Evolutionary conservation across 2,329 filamentous ascomycete genomes (phyloP), one percentile per base, ranked within the genome.

Genomic region (Aureobasidium melanogenum): DNA sequence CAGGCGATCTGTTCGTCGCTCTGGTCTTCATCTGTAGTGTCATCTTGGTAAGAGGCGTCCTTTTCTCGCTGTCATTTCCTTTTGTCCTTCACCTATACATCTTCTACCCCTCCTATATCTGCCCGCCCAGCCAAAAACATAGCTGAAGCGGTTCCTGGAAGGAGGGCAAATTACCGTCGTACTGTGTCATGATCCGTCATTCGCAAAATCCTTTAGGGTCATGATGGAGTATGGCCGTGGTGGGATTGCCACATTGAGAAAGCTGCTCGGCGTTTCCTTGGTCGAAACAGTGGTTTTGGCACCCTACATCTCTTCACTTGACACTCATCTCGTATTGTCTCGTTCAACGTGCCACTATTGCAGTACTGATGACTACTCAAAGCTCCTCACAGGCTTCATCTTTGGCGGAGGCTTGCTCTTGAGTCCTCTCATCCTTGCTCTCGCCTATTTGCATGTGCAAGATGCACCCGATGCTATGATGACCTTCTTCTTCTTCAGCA

Each of bases 361-460:
- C 26, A 60, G 48, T 47, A 63, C 63, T 64, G 60, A 64, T 61
- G 44, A 32, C 36, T 55, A 28, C 30, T 38, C 34, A 34, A 64
- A 62, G 56, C 28, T 63, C 30, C 47, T 63, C 34, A 50, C 65
- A 71, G 79, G 80, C 64, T 67, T 78, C 63, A 69, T 84, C 59
- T 75, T 86, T 30, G 77, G 79, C 56, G 75, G 77, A 47, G 72
- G 73, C 62, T 76, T 80, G 51, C 85, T 87, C 65, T 71, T 80
- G 56, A 66, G 64, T 67, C 73, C 88, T 14, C 80, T 99, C 59
- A 86, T 88, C 57, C 79, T 96, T 63, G 90, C 91, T 43, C 82
- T 96, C 70, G 80, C 83, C 54, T 97, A 97, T 72, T 96, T 91
- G 6, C 89, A 85, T 66, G 86, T 87, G 1, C 91, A 96, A 73